phyloP scores from a whole-genome alignment of 2,329 filamentous ascomycete genomes.

The Xylariaceae sp. region DNA sequence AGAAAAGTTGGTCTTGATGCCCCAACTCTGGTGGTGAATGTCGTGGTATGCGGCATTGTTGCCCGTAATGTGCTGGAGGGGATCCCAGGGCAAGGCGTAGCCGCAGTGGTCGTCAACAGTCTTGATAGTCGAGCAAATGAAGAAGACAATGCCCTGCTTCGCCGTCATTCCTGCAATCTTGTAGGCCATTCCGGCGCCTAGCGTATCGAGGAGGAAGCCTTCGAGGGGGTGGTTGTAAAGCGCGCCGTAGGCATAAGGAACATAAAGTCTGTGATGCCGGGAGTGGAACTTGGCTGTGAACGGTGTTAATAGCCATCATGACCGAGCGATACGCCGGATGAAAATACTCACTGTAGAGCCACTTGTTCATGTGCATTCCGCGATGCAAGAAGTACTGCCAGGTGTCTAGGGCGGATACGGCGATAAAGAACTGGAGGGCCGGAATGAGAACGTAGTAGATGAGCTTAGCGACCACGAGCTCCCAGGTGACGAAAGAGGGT shows the following conservation, averaged over 20 bases:
- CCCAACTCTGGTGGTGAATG: constrained; percentile 98
- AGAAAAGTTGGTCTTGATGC: constrained; percentile 91
- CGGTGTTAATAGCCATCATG: constrained; percentile 23
- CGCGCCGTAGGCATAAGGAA: constrained; percentile 94
- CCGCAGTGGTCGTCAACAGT: constrained; percentile 97
- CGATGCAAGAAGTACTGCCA: constrained; percentile 99
- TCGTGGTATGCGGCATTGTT: constrained; percentile 98
- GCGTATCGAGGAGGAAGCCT: constrained; percentile 87
- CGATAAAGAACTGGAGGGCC: constrained; percentile 68
- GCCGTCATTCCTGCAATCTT: constrained; percentile 76
- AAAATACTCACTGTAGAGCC: constrained; percentile 80
- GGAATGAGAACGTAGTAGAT: constrained; percentile 80
- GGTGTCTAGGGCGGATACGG: constrained; percentile 75
- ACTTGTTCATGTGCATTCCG: constrained; percentile 95
- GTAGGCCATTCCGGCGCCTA: constrained; percentile 80
- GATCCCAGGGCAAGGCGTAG: constrained; percentile 93
- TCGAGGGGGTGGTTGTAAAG: constrained; percentile 96
- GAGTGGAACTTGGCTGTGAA: constrained; percentile 77
- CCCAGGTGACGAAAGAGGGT: constrained; percentile 79
- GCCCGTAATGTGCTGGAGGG: constrained; percentile 81
- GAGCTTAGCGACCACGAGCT: constrained; percentile 64
- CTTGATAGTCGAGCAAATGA: constrained; percentile 84
- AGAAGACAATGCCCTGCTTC: constrained; percentile 84
- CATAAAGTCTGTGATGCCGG: constrained; percentile 92
- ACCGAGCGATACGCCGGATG: constrained; percentile 44